A percentile compares a stretch with the other conserved stretches of the same genome.
Conservation (phyloP, 768 basidiomycete species). For the Porphyrellus cyaneotinctus region DNA sequence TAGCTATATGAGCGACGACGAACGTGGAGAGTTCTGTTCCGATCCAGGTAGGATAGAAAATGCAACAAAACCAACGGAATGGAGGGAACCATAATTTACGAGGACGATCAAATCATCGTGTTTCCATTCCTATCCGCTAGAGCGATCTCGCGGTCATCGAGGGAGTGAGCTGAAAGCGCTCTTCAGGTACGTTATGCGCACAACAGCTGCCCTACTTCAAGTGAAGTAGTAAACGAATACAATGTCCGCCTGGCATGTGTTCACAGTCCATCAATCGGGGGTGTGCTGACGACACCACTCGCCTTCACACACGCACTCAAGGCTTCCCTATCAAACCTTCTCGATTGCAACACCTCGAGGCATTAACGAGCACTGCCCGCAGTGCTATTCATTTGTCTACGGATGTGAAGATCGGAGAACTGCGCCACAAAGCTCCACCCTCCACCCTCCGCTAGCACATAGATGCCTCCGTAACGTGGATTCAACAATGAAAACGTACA, state of each 20-base stretch:
- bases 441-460: too few relatives aligned
- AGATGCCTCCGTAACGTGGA: too few relatives aligned
- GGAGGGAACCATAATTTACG: background rate
- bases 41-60: background rate
- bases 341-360: background rate
- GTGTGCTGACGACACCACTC: constrained; percentile 7
- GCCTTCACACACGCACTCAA: background rate
- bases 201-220: background rate
- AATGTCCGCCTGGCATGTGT: background rate
- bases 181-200: constrained; percentile 7
- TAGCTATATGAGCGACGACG: background rate
- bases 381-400: background rate
- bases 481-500: too few relatives aligned
- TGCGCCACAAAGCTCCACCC: too few relatives aligned
- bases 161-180: constrained; percentile 5
- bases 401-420: too few relatives aligned
- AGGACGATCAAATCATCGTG: background rate
- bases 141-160: background rate
- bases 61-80: background rate
- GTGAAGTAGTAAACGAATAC: background rate
- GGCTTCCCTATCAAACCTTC: constrained; percentile 3
- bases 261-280: constrained; percentile 3
- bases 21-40: background rate
- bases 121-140: background rate
- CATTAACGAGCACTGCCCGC: background rate